Percentiles rank a stretch among this genome's conserved stretches.
These are phyloP conservation scores for Phycomyces nitens DNA, from an alignment of 192 early-diverging fungal genomes.

Conservation along the genomic window DNA sequence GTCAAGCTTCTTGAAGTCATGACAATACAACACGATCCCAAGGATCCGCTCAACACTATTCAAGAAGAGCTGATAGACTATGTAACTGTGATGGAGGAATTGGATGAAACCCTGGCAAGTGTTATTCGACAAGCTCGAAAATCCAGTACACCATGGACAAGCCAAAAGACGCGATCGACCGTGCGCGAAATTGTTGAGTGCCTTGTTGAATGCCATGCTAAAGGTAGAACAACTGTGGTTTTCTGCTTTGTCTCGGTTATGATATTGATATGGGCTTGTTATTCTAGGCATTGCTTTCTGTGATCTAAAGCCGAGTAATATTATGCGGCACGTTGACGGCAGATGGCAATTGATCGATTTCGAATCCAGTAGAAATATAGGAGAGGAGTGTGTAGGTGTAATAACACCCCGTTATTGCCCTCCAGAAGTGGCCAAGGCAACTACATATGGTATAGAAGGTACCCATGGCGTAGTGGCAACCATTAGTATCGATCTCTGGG, in stretches of 20 bases:
- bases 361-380: conserved; percentile 41
- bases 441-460: conserved; percentile 38
- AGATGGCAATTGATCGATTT: conserved; percentile 52
- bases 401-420: conserved; percentile 50
- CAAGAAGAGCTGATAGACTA: conserved; percentile 24
- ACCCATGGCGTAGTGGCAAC: conserved; percentile 44
- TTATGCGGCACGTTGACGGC: conserved; percentile 40
- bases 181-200: conserved; percentile 38
- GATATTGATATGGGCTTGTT: background rate
- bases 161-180: background rate
- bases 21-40: conserved; percentile 38
- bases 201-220: conserved; percentile 39
- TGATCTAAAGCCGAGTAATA: conserved; percentile 49
- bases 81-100: conserved; percentile 41
- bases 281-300: conserved; percentile 40
- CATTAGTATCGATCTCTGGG: conserved; percentile 47
- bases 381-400: conserved; percentile 45
- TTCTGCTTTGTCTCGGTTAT: background rate
- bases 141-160: background rate
- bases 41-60: conserved; percentile 1
- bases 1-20: conserved; percentile 48
- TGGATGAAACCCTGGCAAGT: conserved; percentile 45
- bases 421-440: conserved; percentile 48
- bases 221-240: background rate
- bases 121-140: conserved; percentile 19